A percentile compares a stretch with the other conserved stretches of the same genome.
Conservation (phyloP, 371 early-diverging fungal genomes). For the Mucor sp. region DNA sequence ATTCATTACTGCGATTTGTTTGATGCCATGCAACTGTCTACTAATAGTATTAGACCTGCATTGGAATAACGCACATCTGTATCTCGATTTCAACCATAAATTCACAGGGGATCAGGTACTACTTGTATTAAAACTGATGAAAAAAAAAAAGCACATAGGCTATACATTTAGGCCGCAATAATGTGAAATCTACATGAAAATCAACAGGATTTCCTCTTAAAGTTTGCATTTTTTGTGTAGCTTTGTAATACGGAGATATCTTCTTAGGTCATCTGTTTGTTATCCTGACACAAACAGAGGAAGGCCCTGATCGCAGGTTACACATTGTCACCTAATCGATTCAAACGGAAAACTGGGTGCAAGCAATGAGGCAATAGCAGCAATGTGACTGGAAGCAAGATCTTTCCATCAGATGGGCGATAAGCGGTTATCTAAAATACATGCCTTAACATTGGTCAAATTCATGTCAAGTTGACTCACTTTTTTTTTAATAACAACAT, state of each 20-base stretch:
- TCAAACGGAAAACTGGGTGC: neutral
- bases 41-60: no score
- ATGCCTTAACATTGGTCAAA: constrained; percentile 17
- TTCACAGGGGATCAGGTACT: no score
- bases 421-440: constrained; percentile 11
- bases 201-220: neutral
- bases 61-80: no score
- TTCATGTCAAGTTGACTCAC: constrained; percentile 35
- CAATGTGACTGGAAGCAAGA: neutral
- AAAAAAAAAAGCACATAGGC: neutral
- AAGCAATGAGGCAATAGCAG: neutral
- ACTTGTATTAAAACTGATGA: no score
- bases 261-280: neutral
- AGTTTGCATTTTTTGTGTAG: constrained; percentile 6
- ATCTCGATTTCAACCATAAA: no score
- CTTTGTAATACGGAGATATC: neutral
- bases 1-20: no score
- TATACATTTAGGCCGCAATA: neutral
- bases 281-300: neutral
- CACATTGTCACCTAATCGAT: neutral
- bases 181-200: neutral
- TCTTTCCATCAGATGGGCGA: neutral
- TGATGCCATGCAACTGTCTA: no score
- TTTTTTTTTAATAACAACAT: constrained; percentile 8
- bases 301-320: neutral